Evolutionary conservation across 176 grass and related monocot species (phyloP).

Genomic region (Cenchrus americanus): DNA sequence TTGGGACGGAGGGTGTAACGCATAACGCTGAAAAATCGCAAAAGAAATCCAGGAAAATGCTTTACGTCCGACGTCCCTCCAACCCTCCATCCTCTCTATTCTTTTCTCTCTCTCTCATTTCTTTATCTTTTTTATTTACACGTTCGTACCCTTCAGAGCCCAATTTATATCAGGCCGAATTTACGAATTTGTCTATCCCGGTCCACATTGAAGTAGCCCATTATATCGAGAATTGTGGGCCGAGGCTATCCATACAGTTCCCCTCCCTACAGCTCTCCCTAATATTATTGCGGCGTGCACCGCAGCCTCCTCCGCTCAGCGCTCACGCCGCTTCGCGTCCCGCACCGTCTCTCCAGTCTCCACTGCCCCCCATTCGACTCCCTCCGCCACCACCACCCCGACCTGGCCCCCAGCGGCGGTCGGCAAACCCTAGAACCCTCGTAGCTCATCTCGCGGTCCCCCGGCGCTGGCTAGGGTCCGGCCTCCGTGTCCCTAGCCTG

Average conservation of each 20-base stretch:
- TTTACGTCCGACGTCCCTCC: too few relatives aligned
- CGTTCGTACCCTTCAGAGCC: too few relatives aligned
- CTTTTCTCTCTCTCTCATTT: too few relatives aligned
- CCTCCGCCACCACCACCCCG: conserved; percentile 22
- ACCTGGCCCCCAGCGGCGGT: conserved; percentile 3
- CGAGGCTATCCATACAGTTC: background rate
- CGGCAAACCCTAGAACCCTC: conserved; percentile 64
- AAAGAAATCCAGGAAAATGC: too few relatives aligned
- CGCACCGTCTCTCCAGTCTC: background rate
- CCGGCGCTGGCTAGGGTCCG: background rate
- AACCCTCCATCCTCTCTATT: too few relatives aligned
- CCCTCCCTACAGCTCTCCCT: background rate
- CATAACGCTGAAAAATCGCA: too few relatives aligned
- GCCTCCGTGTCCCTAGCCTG: background rate
- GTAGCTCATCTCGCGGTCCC: conserved; percentile 16
- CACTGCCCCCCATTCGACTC: conserved; percentile 10
- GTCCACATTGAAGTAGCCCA: background rate
- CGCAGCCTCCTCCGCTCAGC: conserved; percentile 29
- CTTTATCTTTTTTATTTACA: too few relatives aligned
- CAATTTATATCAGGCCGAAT: too few relatives aligned
- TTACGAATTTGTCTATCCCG: too few relatives aligned
- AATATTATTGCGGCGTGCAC: background rate
- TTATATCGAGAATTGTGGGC: background rate
- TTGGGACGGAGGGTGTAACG: too few relatives aligned
- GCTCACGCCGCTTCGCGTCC: conserved; percentile 24